Conservation (phyloP, 2,329 filamentous ascomycete genomes). For the Epichloe typhina region DNA sequence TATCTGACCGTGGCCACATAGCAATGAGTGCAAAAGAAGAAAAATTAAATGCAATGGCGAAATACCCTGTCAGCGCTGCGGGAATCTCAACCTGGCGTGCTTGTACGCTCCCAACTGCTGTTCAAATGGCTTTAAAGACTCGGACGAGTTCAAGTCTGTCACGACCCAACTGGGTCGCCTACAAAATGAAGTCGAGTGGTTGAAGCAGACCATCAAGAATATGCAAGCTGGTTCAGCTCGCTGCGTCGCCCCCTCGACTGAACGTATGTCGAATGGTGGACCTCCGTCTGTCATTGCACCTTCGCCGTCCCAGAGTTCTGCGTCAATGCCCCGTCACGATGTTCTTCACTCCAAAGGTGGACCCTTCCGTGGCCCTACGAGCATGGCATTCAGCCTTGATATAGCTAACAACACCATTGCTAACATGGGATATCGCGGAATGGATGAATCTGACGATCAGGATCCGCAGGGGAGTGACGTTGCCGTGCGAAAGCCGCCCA, state of each 20-base stretch:
- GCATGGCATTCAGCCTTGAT: conserved; percentile 71
- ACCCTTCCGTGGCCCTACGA: conserved; percentile 73
- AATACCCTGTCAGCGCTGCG: conserved; percentile 52
- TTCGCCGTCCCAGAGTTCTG: conserved; percentile 29
- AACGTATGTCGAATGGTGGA: conserved; percentile 25
- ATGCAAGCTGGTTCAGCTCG: conserved; percentile 45
- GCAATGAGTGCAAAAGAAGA: conserved; percentile 62
- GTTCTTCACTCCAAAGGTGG: conserved; percentile 41
- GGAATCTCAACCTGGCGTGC: conserved; percentile 53
- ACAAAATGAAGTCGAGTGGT: conserved; percentile 70
- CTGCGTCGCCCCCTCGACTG: conserved; percentile 27
- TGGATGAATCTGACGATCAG: conserved; percentile 50
- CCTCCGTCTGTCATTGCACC: conserved; percentile 21
- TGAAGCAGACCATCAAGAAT: conserved; percentile 59
- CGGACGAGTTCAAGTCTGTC: conserved; percentile 80
- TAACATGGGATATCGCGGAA: conserved; percentile 71
- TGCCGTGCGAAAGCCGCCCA: conserved; percentile 11
- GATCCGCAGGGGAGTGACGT: conserved; percentile 18
- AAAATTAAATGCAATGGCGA: conserved; percentile 67
- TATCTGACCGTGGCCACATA: conserved; percentile 15
- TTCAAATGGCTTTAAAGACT: conserved; percentile 76
- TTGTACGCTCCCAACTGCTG: conserved; percentile 55
- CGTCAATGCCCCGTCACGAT: conserved; percentile 25
- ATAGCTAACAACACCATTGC: conserved; percentile 78
- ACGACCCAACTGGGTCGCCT: conserved; percentile 57